A percentile compares a stretch with the other conserved stretches of the same genome.
Conservation (phyloP, 331 rosid species). For the Arachis monticola region DNA sequence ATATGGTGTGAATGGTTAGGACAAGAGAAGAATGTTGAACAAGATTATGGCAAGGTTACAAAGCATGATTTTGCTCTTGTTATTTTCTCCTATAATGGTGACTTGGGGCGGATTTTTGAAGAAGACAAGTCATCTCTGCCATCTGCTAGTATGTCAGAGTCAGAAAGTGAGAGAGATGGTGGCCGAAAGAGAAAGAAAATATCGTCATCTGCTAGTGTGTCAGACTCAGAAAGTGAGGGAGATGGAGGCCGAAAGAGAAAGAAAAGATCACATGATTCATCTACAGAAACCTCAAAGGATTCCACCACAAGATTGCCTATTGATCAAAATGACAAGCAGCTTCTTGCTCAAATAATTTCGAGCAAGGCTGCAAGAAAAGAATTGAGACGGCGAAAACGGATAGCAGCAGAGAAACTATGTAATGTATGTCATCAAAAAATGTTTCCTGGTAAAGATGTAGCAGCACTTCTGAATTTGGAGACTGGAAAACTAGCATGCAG, state of each 20-base stretch:
- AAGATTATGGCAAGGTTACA: constrained; percentile 44
- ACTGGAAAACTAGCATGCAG: constrained; percentile 82
- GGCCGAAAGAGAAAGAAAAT: constrained; percentile 60
- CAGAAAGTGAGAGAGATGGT: constrained; percentile 43
- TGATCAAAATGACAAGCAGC: constrained; percentile 57
- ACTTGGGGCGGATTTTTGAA: constrained; percentile 64
- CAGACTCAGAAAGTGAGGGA: constrained; percentile 48
- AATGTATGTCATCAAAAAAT: constrained; percentile 89
- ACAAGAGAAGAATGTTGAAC: constrained; percentile 38
- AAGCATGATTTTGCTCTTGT: constrained; percentile 69
- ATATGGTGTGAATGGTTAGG: constrained; percentile 99
- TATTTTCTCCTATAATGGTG: constrained; percentile 66
- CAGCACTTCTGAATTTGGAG: constrained; percentile 75
- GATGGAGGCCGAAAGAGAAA: constrained; percentile 55
- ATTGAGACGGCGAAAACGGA: constrained; percentile 73
- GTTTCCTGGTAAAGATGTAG: constrained; percentile 95
- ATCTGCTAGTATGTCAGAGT: constrained; percentile 49
- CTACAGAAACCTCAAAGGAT: constrained; percentile 59
- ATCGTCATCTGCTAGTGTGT: constrained; percentile 49
- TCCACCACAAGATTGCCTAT: constrained; percentile 49
- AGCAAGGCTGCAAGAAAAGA: constrained; percentile 74
- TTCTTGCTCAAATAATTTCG: constrained; percentile 57
- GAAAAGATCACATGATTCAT: constrained; percentile 65
- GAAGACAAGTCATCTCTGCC: constrained; percentile 58
- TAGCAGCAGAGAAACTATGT: constrained; percentile 82